Evolutionary conservation across 345 rosid genomes (phyloP).

Genomic region (Acer negundo): DNA sequence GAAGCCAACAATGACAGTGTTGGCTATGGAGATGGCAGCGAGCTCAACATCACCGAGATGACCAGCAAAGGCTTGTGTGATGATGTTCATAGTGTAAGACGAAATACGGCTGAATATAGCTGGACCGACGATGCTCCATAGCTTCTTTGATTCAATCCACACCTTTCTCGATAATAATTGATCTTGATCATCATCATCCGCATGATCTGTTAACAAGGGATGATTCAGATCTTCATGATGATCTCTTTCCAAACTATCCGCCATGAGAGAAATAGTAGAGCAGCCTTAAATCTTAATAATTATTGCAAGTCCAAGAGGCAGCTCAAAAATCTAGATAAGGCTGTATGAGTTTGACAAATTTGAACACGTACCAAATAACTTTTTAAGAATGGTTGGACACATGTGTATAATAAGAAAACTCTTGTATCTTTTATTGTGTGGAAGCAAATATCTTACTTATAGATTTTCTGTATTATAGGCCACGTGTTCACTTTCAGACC

Average conservation of each 20-base stretch:
- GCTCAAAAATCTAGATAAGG: too few relatives aligned
- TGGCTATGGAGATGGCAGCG: slow-evolving; percentile 72
- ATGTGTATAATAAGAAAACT: too few relatives aligned
- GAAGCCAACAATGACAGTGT: slow-evolving; percentile 72
- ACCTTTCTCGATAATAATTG: slow-evolving; percentile 23
- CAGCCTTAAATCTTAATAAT: too few relatives aligned
- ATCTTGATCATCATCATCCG: not conserved
- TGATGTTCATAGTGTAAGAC: slow-evolving; percentile 50
- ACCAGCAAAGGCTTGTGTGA: slow-evolving; percentile 74
- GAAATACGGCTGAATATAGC: slow-evolving; percentile 59
- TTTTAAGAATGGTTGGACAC: too few relatives aligned
- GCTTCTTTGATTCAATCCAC: slow-evolving; percentile 55
- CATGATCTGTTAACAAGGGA: slow-evolving; percentile 2
- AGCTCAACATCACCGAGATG: slow-evolving; percentile 66
- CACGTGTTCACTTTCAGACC: too few relatives aligned
- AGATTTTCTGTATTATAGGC: too few relatives aligned
- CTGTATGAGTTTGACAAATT: too few relatives aligned
- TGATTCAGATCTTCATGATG: not conserved
- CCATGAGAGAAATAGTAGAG: not conserved
- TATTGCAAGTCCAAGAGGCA: too few relatives aligned
- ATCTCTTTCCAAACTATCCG: slow-evolving; percentile 1
- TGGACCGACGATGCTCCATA: slow-evolving; percentile 72
- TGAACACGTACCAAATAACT: too few relatives aligned
- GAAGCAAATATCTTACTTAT: too few relatives aligned
- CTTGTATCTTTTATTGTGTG: too few relatives aligned